Evolutionary conservation across 1,284 basidiomycete genomes (phyloP).

Genomic region (Ganoderma sp.): DNA sequence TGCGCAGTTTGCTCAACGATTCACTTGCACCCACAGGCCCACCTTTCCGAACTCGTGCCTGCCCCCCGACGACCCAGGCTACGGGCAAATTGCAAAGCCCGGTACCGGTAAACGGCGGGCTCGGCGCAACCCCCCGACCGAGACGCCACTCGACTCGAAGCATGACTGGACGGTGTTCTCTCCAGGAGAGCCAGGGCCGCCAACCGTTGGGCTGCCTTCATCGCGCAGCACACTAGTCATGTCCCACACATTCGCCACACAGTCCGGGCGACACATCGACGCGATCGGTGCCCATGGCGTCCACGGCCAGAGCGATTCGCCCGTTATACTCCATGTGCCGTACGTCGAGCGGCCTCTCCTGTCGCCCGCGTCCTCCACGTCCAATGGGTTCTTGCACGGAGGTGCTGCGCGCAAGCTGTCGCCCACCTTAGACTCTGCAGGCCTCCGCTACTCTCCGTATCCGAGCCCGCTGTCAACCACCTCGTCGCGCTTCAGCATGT

Average conservation of each 20-base stretch:
- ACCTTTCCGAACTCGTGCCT: constrained; percentile 80
- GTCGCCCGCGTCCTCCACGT: constrained; percentile 21
- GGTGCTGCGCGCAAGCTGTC: constrained; percentile 24
- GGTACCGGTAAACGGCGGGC: constrained; percentile 66
- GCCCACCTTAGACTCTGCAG: constrained; percentile 26
- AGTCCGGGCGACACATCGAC: constrained; percentile 26
- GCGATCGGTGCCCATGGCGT: constrained; percentile 14
- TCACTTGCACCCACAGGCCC: constrained; percentile 40
- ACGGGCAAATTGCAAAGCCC: constrained; percentile 75
- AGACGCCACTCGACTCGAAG: constrained; percentile 31
- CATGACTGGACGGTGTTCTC: constrained; percentile 39
- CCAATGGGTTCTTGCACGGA: constrained; percentile 21
- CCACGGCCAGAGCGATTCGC: constrained; percentile 32
- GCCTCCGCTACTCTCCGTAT: constrained; percentile 51
- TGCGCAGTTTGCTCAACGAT: constrained; percentile 9
- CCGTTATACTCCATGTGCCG: constrained; percentile 39
- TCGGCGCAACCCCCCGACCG: constrained; percentile 51
- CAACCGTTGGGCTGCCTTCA: constrained; percentile 18
- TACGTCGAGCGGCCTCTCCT: constrained; percentile 34
- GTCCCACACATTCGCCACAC: constrained; percentile 34
- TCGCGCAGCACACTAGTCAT: constrained; percentile 25
- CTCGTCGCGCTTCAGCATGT: constrained; percentile 24
- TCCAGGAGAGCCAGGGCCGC: constrained; percentile 19
- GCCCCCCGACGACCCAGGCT: constrained; percentile 81
- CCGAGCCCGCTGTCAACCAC: constrained; percentile 41